Conservation (phyloP, 768 basidiomycete species). For the Suillus spraguei region DNA sequence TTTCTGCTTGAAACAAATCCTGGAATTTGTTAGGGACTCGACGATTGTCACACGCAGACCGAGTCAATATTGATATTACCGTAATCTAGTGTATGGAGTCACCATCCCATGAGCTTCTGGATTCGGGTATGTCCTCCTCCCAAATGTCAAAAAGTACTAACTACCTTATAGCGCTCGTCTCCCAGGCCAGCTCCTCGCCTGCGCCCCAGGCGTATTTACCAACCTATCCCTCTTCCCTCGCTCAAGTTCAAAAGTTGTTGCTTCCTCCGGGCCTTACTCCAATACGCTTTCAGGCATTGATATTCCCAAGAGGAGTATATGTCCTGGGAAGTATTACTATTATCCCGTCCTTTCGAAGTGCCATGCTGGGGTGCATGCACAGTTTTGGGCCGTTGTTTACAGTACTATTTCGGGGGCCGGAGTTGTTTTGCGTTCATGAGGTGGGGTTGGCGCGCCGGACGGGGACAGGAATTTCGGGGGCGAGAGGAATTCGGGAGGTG, state of each 20-base stretch:
- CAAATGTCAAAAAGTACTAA: background rate
- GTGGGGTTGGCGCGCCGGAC: background rate
- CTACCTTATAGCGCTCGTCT: slow-evolving; percentile 59
- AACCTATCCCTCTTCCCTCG: slow-evolving; percentile 67
- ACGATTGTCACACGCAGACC: slow-evolving; percentile 70
- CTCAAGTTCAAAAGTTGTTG: slow-evolving; percentile 21
- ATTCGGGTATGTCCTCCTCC: slow-evolving; percentile 49
- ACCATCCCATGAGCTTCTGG: slow-evolving; percentile 52
- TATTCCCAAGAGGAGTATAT: slow-evolving; percentile 52
- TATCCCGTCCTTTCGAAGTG: slow-evolving; percentile 76
- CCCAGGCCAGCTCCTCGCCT: slow-evolving; percentile 55
- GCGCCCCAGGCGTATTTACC: slow-evolving; percentile 46
- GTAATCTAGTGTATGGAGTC: slow-evolving; percentile 72
- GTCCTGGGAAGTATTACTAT: slow-evolving; percentile 73
- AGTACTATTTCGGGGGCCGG: slow-evolving; percentile 40
- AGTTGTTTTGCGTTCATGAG: slow-evolving; percentile 17
- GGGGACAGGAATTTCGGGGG: background rate
- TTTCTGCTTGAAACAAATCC: background rate
- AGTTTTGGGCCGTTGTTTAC: slow-evolving; percentile 66
- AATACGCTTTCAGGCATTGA: slow-evolving; percentile 75
- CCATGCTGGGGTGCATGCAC: slow-evolving; percentile 53
- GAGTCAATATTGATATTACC: slow-evolving; percentile 59
- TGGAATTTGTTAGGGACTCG: slow-evolving; percentile 46
- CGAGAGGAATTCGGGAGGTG: slow-evolving; percentile 24
- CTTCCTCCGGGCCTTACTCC: slow-evolving; percentile 81